Conservation (phyloP, 2,329 filamentous ascomycete genomes). For the Berkeleyomyces basicola region DNA sequence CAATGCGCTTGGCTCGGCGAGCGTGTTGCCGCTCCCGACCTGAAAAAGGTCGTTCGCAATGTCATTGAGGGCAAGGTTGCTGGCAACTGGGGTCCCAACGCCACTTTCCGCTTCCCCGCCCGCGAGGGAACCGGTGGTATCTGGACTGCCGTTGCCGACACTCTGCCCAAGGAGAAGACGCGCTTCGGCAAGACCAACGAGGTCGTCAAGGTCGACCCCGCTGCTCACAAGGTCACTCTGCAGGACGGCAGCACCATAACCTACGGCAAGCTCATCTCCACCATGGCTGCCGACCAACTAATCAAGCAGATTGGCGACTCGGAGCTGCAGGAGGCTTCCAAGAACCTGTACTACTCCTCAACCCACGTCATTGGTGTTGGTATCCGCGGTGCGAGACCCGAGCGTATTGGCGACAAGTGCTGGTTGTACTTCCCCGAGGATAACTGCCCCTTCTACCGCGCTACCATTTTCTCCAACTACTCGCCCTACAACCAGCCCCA, state of each 20-base stretch:
- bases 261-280: slow-evolving; percentile 86
- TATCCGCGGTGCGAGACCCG: slow-evolving; percentile 76
- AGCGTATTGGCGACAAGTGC: slow-evolving; percentile 98
- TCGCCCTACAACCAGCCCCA: slow-evolving; percentile 94
- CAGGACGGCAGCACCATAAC: slow-evolving; percentile 74
- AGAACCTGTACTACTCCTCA: slow-evolving; percentile 88
- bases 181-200: slow-evolving; percentile 71
- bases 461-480: slow-evolving; percentile 99
- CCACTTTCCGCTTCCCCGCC: slow-evolving; percentile 95
- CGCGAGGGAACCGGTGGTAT: slow-evolving; percentile 93
- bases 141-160: slow-evolving; percentile 94
- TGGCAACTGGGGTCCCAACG: slow-evolving; percentile 95
- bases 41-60: slow-evolving; percentile 87
- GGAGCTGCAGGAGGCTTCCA: slow-evolving; percentile 50
- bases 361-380: slow-evolving; percentile 96
- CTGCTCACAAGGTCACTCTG: slow-evolving; percentile 66
- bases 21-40: slow-evolving; percentile 89
- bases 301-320: slow-evolving; percentile 77
- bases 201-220: slow-evolving; percentile 75
- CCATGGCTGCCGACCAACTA: slow-evolving; percentile 86
- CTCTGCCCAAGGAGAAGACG: slow-evolving; percentile 80
- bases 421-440: slow-evolving; percentile 99
- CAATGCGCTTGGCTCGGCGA: slow-evolving; percentile 97
- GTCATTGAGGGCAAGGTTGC: slow-evolving; percentile 92
- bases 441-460: slow-evolving; percentile 97